These are phyloP conservation scores for Rhytidhysteron rufulum DNA, from an alignment of 2,329 filamentous ascomycete genomes.

Conservation along the genomic window DNA sequence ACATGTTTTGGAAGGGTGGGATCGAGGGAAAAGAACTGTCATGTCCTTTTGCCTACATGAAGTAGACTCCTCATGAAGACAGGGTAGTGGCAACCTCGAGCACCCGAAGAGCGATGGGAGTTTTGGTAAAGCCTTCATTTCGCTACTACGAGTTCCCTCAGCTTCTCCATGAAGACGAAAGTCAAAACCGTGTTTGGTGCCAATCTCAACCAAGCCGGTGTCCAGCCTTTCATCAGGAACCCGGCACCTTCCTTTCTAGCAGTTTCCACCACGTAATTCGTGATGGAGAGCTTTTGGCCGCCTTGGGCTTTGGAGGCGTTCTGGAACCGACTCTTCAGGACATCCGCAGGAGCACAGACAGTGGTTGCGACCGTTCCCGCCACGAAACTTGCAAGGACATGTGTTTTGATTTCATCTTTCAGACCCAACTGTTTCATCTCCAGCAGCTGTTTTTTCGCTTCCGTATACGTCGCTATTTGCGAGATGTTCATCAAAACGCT, in stretches of 20 bases:
- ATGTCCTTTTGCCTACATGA: too few relatives aligned
- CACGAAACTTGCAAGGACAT: constrained; percentile 38
- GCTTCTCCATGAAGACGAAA: constrained; percentile 44
- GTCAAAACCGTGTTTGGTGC: constrained; percentile 47
- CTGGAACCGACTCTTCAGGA: constrained; percentile 44
- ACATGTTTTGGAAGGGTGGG: too few relatives aligned
- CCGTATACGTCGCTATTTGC: constrained; percentile 41
- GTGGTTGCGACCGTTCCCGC: constrained; percentile 48
- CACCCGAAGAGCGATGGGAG: too few relatives aligned
- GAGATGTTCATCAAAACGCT: constrained; percentile 47
- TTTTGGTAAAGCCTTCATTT: too few relatives aligned
- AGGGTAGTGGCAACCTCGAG: background rate
- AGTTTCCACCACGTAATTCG: constrained; percentile 32
- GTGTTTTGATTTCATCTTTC: constrained; percentile 40
- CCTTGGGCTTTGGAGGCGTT: constrained; percentile 19
- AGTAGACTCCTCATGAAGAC: background rate
- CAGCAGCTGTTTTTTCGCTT: constrained; percentile 3
- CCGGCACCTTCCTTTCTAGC: constrained; percentile 38
- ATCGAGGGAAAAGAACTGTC: too few relatives aligned
- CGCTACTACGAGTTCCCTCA: constrained; percentile 2
- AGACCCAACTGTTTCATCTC: constrained; percentile 9
- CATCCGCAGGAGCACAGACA: constrained; percentile 44
- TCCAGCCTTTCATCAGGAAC: constrained; percentile 48
- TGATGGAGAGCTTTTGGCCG: constrained; percentile 22
- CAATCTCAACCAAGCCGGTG: constrained; percentile 43